phyloP scores from a whole-genome alignment of 73 alveolate genomes.

The Paramecium tetraurelia region DNA sequence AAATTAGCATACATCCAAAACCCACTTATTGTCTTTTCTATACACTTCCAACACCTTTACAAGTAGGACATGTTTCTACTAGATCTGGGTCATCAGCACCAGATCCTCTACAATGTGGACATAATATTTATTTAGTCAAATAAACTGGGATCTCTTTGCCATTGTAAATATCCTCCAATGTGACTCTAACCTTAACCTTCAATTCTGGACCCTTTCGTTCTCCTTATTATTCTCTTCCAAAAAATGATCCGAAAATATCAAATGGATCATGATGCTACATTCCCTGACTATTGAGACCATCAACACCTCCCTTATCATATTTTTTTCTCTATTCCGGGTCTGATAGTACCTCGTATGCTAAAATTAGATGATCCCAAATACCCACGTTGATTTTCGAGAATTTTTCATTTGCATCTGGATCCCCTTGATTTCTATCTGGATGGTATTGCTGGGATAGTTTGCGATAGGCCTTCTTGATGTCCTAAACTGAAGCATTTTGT shows the following conservation, averaged over 20 bases:
- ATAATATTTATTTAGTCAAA: constrained; percentile 73
- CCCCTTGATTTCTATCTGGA: constrained; percentile 85
- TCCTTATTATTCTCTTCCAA: constrained; percentile 72
- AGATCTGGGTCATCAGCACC: constrained; percentile 92
- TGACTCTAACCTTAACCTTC: constrained; percentile 70
- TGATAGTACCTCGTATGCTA: constrained; percentile 83
- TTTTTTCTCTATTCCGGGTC: constrained; percentile 81
- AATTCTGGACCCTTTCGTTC: constrained; percentile 77
- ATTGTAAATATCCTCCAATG: constrained; percentile 82
- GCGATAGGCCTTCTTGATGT: constrained; percentile 81
- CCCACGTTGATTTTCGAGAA: constrained; percentile 65
- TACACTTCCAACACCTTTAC: constrained; percentile 80
- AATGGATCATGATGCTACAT: constrained; percentile 77
- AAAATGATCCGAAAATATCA: constrained; percentile 82
- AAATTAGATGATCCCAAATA: background rate
- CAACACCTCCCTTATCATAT: constrained; percentile 87
- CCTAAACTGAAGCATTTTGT: constrained; percentile 77
- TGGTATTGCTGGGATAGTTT: constrained; percentile 77
- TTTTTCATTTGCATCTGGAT: constrained; percentile 61
- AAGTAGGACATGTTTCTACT: constrained; percentile 75
- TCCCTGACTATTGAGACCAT: constrained; percentile 76
- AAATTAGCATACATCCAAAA: constrained; percentile 80
- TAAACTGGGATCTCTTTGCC: constrained; percentile 83
- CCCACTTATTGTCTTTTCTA: constrained; percentile 78
- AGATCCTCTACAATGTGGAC: constrained; percentile 92